A percentile compares a stretch with the other conserved stretches of the same genome.
Conservation (phyloP, 2,329 filamentous ascomycete species). For the Colletotrichum lini region DNA sequence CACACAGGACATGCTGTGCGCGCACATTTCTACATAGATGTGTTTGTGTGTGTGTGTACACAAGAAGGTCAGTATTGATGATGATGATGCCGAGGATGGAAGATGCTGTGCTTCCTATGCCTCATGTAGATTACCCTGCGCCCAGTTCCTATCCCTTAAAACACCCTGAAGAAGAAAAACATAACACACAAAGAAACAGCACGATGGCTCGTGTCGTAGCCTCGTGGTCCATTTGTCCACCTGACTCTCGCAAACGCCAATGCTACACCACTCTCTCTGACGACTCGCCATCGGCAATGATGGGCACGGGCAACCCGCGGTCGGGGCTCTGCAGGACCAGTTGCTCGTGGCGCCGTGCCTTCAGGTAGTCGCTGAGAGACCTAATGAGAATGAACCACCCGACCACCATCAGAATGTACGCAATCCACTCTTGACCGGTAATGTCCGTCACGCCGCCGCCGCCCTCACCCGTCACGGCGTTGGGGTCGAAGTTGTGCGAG, state of each 20-base stretch:
- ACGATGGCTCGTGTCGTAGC: slow-evolving; percentile 19
- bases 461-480: slow-evolving; percentile 68
- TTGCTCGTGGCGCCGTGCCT: slow-evolving; percentile 90
- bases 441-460: slow-evolving; percentile 69
- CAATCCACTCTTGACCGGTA: slow-evolving; percentile 86
- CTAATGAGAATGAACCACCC: slow-evolving; percentile 98
- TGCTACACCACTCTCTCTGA: slow-evolving; percentile 81
- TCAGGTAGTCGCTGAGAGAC: slow-evolving; percentile 91
- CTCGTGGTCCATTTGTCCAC: slow-evolving; percentile 4
- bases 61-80: too few species aligned
- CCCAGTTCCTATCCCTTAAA: slow-evolving; percentile 27
- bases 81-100: slow-evolving; percentile 27
- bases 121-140: slow-evolving; percentile 37
- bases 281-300: slow-evolving; percentile 89
- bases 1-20: too few species aligned
- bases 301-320: slow-evolving; percentile 84
- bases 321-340: slow-evolving; percentile 94
- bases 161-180: not conserved
- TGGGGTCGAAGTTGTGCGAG: slow-evolving; percentile 87
- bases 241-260: not conserved
- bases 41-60: too few species aligned
- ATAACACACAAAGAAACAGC: slow-evolving; percentile 26
- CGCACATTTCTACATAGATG: too few species aligned
- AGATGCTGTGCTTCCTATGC: slow-evolving; percentile 13
- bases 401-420: slow-evolving; percentile 94